phyloP scores from a whole-genome alignment of 192 early-diverging fungal species.

The Powellomyces hirtus region DNA sequence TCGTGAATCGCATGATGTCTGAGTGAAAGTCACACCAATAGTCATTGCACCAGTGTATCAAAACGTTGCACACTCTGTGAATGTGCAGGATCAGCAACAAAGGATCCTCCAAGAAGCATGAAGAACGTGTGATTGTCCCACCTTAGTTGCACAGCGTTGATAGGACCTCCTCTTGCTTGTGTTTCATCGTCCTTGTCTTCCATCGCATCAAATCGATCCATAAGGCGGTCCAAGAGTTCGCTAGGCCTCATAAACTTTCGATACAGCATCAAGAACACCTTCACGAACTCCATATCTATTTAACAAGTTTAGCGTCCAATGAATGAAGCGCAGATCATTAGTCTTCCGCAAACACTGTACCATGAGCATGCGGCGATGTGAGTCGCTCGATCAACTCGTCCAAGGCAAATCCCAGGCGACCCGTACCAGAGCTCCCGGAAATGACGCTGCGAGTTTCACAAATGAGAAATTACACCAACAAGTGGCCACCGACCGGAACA shows the following conservation, averaged over 20 bases:
- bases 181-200: conserved; percentile 7
- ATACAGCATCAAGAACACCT: conserved; percentile 42
- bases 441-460: not conserved
- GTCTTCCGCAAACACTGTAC: conserved; percentile 13
- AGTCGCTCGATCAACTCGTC: conserved; percentile 40
- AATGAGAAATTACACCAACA: not conserved
- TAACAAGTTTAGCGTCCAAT: no score
- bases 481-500: no score
- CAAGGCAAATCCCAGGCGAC: conserved; percentile 28
- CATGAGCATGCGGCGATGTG: conserved; percentile 31
- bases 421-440: not conserved
- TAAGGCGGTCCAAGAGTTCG: conserved; percentile 40
- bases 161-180: conserved; percentile 2
- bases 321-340: not conserved
- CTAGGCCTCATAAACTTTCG: conserved; percentile 42
- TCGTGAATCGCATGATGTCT: conserved; percentile 43
- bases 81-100: not conserved
- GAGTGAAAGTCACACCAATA: conserved; percentile 45
- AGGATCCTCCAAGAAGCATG: not conserved
- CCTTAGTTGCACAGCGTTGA: conserved; percentile 44
- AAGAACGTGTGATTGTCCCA: conserved; percentile 1
- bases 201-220: conserved; percentile 43
- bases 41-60: conserved; percentile 34
- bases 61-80: conserved; percentile 44
- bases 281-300: conserved; percentile 46